Evolutionary conservation across 2,329 filamentous ascomycete species (phyloP).

Genomic region (Cercospora brassicicola): DNA sequence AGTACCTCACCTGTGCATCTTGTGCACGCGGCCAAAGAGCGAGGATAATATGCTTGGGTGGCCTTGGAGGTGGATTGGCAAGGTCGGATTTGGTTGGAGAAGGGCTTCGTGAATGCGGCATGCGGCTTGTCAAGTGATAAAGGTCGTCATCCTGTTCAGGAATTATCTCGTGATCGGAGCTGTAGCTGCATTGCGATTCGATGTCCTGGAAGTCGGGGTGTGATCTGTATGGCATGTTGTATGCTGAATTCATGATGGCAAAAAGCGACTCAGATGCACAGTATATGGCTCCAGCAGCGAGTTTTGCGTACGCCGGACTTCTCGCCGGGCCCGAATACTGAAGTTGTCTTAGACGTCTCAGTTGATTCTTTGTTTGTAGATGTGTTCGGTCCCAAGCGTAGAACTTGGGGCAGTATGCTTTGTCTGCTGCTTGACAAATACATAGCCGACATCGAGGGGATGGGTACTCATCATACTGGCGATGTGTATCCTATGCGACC

Average conservation of each 20-base stretch:
- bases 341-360: background rate
- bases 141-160: background rate
- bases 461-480: background rate
- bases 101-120: background rate
- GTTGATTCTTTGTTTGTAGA: background rate
- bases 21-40: slow-evolving; percentile 34
- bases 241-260: background rate
- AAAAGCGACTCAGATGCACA: background rate
- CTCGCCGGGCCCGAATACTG: background rate
- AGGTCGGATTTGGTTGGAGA: background rate
- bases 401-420: background rate
- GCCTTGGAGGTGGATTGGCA: background rate
- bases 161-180: background rate
- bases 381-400: background rate
- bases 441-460: too few relatives aligned
- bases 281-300: background rate
- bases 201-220: background rate
- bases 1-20: slow-evolving; percentile 31
- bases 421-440: background rate
- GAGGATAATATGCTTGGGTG: slow-evolving; percentile 31
- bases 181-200: slow-evolving; percentile 6
- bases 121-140: background rate
- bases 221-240: background rate
- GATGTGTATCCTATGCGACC: background rate
- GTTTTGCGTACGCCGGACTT: background rate